Conservation (phyloP, 2,329 filamentous ascomycete genomes). For the Botrytis squamosa region DNA sequence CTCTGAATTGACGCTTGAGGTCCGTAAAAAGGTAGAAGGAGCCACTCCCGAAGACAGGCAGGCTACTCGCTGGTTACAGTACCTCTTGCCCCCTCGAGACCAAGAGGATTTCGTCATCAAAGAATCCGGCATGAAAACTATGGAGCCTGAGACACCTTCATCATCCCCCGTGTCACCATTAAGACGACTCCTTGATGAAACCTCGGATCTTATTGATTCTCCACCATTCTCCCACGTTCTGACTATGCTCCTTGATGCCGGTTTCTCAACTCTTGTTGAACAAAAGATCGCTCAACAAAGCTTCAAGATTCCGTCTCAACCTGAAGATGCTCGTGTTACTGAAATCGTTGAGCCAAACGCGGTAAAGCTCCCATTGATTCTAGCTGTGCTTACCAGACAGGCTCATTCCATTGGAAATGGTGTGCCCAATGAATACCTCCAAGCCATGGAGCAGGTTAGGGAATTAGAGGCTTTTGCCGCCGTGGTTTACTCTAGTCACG, state of each 20-base stretch:
- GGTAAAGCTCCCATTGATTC: constrained; percentile 79
- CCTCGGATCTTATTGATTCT: constrained; percentile 91
- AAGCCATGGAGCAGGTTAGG: constrained; percentile 71
- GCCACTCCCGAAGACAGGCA: constrained; percentile 61
- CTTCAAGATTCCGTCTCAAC: constrained; percentile 60
- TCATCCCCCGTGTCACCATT: constrained; percentile 48
- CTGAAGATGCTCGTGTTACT: constrained; percentile 43
- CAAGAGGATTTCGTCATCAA: constrained; percentile 81
- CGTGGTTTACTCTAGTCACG: constrained; percentile 85
- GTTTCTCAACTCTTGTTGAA: constrained; percentile 81
- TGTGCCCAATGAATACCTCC: constrained; percentile 67
- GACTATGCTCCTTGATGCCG: constrained; percentile 79
- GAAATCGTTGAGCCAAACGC: constrained; percentile 53
- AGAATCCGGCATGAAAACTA: constrained; percentile 72
- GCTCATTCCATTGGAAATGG: constrained; percentile 85
- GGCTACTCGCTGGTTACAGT: constrained; percentile 68
- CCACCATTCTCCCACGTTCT: constrained; percentile 86
- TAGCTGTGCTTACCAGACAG: constrained; percentile 87
- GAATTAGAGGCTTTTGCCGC: constrained; percentile 83
- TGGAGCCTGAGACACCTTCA: constrained; percentile 46
- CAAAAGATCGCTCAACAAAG: constrained; percentile 75
- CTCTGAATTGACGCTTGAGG: constrained; percentile 75
- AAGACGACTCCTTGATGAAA: constrained; percentile 87
- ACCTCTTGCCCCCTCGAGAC: constrained; percentile 74
- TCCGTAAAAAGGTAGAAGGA: constrained; percentile 83